Base-by-base conservation (phyloP, 1,284 basidiomycete species). In the Chiua sp. region DNA sequence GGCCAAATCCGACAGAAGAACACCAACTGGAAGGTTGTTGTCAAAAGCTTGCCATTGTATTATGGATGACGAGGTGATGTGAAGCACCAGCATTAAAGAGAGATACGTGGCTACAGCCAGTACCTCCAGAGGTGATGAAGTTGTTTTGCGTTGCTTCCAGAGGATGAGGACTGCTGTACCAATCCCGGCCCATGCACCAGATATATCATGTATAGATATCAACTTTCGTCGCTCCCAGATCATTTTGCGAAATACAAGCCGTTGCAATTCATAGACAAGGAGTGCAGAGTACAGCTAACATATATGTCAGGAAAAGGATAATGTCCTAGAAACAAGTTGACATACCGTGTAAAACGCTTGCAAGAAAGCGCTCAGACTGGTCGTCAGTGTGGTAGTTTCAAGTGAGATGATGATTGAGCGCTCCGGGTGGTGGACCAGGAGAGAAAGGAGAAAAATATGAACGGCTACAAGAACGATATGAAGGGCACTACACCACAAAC, bases 1-100 rank as follows among this genome's bases (percentile, higher is more conserved):
- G 8, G 47, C 2, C 0, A 55, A 0, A 23, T 1, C 5, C 23
- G 64, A 60, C 26, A 23, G 48, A 7, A 66, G 52, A 22, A 26
- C 1, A 3, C 46, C 39, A 2, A 1, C 30, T 0, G 54, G 54
- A 5, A 46, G 51, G 15, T 22, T 56, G 18, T 63, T 56, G n/a
- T n/a, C 39, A 22, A 56, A 59, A 0, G 63, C 46, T 20, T 46
- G 58, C 22, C 65, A 64, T 30, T 65, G 32, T 60, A 64, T 63
- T 46, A 63, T 65, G n/a, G 63, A 49, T 8, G 56, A 33, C 6
- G 63, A 58, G 13, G 51, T 16, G n/a, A 63, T 56, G 0, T 64
- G 63, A 5, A 65, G 48, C 12, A 54, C 23, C 63, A 20, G 33
- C 56, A 63, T 50, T 10, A n/a, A 42, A 42, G 26, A 47, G 4